Conservation (phyloP, 805 yeast genomes). For the Deakozyma indianensis region DNA sequence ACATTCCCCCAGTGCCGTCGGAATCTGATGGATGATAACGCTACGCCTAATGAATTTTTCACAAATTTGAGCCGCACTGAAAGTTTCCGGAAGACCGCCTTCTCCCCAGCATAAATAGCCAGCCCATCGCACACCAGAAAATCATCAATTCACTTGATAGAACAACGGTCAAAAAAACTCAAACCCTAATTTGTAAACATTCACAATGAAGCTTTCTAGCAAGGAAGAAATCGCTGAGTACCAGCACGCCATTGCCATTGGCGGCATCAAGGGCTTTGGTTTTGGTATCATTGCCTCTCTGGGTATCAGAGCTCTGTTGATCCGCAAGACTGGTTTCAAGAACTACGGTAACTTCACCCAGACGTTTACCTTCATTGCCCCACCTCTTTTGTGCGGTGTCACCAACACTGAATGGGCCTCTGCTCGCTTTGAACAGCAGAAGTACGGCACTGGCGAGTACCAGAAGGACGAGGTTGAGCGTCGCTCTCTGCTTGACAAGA, state of each 20-base stretch:
- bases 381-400: constrained; percentile 48
- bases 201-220: constrained; percentile 47
- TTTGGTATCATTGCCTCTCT: constrained; percentile 45
- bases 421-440: constrained; percentile 43
- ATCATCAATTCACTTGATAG: too few species aligned
- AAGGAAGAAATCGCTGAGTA: constrained; percentile 58
- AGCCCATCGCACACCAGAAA: too few species aligned
- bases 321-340: constrained; percentile 25
- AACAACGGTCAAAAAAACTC: too few species aligned
- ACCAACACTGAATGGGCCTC: constrained; percentile 64
- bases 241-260: constrained; percentile 38
- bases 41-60: too few species aligned
- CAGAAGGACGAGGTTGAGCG: background rate
- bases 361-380: constrained; percentile 54
- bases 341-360: constrained; percentile 19
- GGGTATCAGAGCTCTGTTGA: constrained; percentile 31
- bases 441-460: constrained; percentile 29
- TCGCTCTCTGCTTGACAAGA: background rate
- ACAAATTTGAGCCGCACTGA: too few species aligned
- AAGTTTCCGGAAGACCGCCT: too few species aligned
- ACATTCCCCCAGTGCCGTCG: too few species aligned
- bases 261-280: constrained; percentile 46
- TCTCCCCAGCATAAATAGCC: too few species aligned
- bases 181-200: too few species aligned
- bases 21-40: too few species aligned